Percentiles rank a stretch among this genome's conserved stretches.
phyloP scores from a whole-genome alignment of 1,284 basidiomycete genomes.

The Pseudozyma tsukubaensis region DNA sequence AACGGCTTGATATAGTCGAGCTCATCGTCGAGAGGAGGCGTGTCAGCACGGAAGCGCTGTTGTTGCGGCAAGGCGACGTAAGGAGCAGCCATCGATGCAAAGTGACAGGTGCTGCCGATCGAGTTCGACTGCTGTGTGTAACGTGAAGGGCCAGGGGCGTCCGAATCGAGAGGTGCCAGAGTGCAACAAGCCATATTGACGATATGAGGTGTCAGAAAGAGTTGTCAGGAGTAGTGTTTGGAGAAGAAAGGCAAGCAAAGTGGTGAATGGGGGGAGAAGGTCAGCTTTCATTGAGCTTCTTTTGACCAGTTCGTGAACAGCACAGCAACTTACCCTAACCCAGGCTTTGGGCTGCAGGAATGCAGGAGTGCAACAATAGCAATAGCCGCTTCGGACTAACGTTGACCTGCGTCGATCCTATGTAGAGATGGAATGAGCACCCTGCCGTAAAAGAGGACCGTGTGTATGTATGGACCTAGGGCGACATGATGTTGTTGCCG shows the following conservation, averaged over 20 bases:
- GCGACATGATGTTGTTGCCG: no score
- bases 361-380: conserved; percentile 11
- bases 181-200: conserved; percentile 32
- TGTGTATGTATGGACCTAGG: no score
- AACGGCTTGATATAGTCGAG: conserved; percentile 46
- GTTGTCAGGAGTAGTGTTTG: background rate
- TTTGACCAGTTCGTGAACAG: conserved; percentile 17
- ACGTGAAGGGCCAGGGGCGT: conserved; percentile 32
- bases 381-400: no score
- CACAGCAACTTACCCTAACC: background rate
- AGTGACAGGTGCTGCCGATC: conserved; percentile 22
- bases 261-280: background rate
- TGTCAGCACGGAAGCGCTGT: conserved; percentile 46
- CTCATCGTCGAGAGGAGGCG: conserved; percentile 52
- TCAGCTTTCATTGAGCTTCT: conserved; percentile 5
- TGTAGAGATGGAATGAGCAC: background rate
- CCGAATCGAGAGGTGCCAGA: conserved; percentile 14
- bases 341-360: conserved; percentile 24
- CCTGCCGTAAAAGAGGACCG: no score
- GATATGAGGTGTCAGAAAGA: background rate
- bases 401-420: background rate
- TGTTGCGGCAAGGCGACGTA: conserved; percentile 42
- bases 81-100: conserved; percentile 44
- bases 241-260: background rate
- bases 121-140: conserved; percentile 31